Evolutionary conservation across 2,329 filamentous ascomycete genomes (phyloP).

Genomic region (Pseudocercospora pini-densiflorae): DNA sequence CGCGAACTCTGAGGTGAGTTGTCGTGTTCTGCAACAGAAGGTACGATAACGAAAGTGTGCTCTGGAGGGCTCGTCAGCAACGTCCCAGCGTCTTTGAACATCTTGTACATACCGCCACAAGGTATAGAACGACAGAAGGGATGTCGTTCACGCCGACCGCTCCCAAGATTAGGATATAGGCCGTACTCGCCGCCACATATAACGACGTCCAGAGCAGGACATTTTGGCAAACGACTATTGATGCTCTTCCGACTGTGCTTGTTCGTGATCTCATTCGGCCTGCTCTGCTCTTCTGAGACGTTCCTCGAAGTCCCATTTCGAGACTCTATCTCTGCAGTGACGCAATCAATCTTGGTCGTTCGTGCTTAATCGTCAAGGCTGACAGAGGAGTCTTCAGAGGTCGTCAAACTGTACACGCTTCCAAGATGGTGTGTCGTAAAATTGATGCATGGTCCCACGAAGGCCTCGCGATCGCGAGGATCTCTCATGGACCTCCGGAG

Average conservation of each 20-base stretch:
- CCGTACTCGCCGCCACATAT: constrained; percentile 33
- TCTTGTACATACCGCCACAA: constrained; percentile 23
- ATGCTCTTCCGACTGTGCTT: constrained; percentile 19
- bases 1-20: constrained; percentile 20
- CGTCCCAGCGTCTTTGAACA: neutral
- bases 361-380: neutral
- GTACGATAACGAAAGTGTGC: constrained; percentile 27
- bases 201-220: constrained; percentile 31
- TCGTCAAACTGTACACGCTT: neutral
- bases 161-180: constrained; percentile 29
- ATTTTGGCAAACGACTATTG: constrained; percentile 33
- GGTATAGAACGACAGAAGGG: constrained; percentile 29
- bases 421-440: neutral
- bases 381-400: neutral
- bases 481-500: neutral
- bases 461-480: neutral
- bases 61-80: constrained; percentile 21
- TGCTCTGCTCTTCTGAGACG: neutral
- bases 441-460: neutral
- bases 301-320: constrained; percentile 7
- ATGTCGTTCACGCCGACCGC: constrained; percentile 26
- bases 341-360: neutral
- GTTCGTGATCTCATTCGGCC: neutral
- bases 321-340: neutral
- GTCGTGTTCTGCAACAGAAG: constrained; percentile 27